Evolutionary conservation across 805 yeast species (phyloP), one percentile per base, ranked within the genome.

Genomic region (Lipomyces japonicus): DNA sequence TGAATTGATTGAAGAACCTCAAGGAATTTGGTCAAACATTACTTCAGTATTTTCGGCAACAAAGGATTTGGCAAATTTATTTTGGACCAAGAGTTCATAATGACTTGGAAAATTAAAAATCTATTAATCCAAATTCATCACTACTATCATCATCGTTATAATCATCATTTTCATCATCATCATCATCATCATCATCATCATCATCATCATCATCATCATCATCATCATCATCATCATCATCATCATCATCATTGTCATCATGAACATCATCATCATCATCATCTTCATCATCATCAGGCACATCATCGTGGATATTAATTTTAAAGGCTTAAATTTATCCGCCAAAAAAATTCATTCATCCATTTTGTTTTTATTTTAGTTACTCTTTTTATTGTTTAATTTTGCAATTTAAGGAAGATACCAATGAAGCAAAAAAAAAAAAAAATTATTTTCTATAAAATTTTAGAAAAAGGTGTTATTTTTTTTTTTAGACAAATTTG

Each of bases 11-110:
- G 35, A 40, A 21, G 19, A 30, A 16, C 49, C 46, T 14, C 42
- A 24, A 2, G 49, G 49, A 14, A 23, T 49, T 18, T 49, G 53
- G 53, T 48, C 49, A 23, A 48, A 49, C 22, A 41, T 49, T 12
- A 37, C 38, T 12, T 24, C 37, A n/a, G 42, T 42, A 25, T 18
- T 49, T n/a, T 39, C 46, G 30, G 50, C 54, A 23, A 43, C 50
- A 9, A 50, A 46, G 40, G 54, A 50, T 9, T 47, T 50, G 10
- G 36, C 41, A 6, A 22, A 40, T n/a, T 50, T 42, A 14, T 50
- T 50, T 35, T 25, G 46, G 53, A 43, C 32, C 10, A 14, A n/a
- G n/a, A n/a, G n/a, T n/a, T n/a, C n/a, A n/a, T n/a, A n/a, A n/a
- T n/a, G n/a, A n/a, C n/a, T n/a, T n/a, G n/a, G n/a, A n/a, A n/a